Evolutionary conservation across 441 rosid genomes (phyloP).

Genomic region (Rhodomyrtus psidioides): DNA sequence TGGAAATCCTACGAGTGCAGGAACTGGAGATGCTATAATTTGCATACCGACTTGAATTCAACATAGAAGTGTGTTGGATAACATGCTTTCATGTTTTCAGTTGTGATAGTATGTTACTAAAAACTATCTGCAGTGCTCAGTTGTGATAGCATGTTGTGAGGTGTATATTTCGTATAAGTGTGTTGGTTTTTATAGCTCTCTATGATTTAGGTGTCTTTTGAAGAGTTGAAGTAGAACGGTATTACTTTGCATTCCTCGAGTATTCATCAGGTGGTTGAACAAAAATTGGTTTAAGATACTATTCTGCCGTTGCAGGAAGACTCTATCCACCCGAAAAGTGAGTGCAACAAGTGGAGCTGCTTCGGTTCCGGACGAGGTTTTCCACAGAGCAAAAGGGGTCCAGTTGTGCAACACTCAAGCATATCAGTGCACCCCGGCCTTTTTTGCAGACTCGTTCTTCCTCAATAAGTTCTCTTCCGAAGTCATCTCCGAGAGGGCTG

Average conservation of each 20-base stretch:
- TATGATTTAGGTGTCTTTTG: not conserved
- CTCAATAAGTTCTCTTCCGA: slow-evolving; percentile 89
- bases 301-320: slow-evolving; percentile 44
- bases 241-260: not conserved
- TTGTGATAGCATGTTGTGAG: not conserved
- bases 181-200: not conserved
- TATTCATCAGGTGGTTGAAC: not conserved
- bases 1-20: not conserved
- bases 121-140: not conserved
- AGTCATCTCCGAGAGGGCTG: slow-evolving; percentile 70
- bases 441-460: slow-evolving; percentile 85
- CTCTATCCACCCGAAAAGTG: slow-evolving; percentile 72
- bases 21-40: not conserved
- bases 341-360: slow-evolving; percentile 88
- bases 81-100: not conserved
- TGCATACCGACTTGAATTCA: not conserved
- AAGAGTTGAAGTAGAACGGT: not conserved
- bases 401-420: slow-evolving; percentile 95
- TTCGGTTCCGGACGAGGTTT: slow-evolving; percentile 89
- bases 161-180: not conserved
- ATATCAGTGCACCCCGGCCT: slow-evolving; percentile 80
- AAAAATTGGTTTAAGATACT: not conserved
- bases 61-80: not conserved
- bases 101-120: not conserved
- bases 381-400: slow-evolving; percentile 86